A percentile compares a stretch with the other conserved stretches of the same genome.
Conservation (phyloP, 768 basidiomycete species). For the Lactifluus echinatus region DNA sequence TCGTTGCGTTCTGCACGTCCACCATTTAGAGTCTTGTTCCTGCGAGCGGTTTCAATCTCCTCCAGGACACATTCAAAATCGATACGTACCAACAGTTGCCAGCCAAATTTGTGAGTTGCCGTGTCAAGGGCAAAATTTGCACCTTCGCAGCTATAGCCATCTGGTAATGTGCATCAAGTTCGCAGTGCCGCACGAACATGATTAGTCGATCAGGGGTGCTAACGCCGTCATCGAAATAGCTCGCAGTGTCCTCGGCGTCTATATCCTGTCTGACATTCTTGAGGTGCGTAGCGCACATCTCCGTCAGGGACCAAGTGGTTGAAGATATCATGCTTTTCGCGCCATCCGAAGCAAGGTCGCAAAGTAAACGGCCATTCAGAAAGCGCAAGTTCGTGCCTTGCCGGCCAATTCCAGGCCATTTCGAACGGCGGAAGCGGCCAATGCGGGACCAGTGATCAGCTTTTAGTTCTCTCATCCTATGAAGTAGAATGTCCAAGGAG, state of each 20-base stretch:
- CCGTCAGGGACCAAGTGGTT: conserved; percentile 95
- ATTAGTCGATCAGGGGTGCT: conserved; percentile 68
- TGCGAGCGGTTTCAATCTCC: conserved; percentile 26
- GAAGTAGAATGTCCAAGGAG: conserved; percentile 81
- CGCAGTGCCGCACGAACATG: conserved; percentile 88
- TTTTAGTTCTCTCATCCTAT: conserved; percentile 85
- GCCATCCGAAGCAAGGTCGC: conserved; percentile 90
- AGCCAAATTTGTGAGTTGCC: conserved; percentile 89
- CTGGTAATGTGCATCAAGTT: conserved; percentile 91
- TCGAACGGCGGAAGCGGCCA: conserved; percentile 78
- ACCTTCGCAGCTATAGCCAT: conserved; percentile 96
- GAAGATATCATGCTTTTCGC: conserved; percentile 96
- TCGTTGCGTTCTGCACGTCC: conserved; percentile 98
- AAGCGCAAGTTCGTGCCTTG: conserved; percentile 81
- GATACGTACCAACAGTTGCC: conserved; percentile 85
- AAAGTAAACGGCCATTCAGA: conserved; percentile 76
- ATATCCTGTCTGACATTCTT: conserved; percentile 85
- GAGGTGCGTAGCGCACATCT: conserved; percentile 91
- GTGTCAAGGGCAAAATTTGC: conserved; percentile 86
- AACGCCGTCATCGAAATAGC: conserved; percentile 80
- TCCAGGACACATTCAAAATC: neutral
- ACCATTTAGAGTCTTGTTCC: conserved; percentile 96
- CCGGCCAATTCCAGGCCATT: conserved; percentile 73
- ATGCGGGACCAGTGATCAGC: conserved; percentile 92
- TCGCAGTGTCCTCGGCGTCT: conserved; percentile 89